These are phyloP conservation scores for Nelumbo lutea DNA, from an alignment of 164 flowering plant species.

Conservation along the genomic window DNA sequence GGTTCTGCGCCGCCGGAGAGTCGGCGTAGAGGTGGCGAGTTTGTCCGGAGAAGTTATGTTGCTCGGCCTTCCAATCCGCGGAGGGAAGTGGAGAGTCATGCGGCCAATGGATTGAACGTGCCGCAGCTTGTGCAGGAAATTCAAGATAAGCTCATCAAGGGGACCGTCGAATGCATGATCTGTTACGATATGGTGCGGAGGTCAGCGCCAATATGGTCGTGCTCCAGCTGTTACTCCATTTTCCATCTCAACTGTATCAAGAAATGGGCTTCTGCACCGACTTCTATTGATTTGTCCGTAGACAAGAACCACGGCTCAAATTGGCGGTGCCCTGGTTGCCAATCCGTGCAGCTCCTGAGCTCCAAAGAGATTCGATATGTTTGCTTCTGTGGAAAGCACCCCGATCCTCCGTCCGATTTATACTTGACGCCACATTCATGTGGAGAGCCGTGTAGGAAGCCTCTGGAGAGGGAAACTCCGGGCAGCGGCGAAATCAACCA, in stretches of 20 bases:
- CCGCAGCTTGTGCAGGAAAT: slow-evolving; percentile 94
- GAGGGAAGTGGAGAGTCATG: slow-evolving; percentile 13
- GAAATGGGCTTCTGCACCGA: slow-evolving; percentile 97
- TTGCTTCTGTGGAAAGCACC: slow-evolving; percentile 86
- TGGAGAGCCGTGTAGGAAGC: slow-evolving; percentile 93
- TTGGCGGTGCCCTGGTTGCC: slow-evolving; percentile 99
- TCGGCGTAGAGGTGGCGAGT: slow-evolving; percentile 28
- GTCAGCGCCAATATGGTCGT: slow-evolving; percentile 87
- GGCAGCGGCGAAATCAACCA: slow-evolving; percentile 28
- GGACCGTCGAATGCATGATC: slow-evolving; percentile 89
- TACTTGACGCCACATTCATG: slow-evolving; percentile 96
- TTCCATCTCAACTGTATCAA: slow-evolving; percentile 80
- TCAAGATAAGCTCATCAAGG: slow-evolving; percentile 74
- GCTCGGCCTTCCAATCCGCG: slow-evolving; percentile 18
- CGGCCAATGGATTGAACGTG: slow-evolving; percentile 28
- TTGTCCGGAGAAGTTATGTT: slow-evolving; percentile 15
- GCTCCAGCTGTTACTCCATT: slow-evolving; percentile 85
- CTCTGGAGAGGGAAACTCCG: slow-evolving; percentile 43
- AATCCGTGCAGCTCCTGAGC: slow-evolving; percentile 66
- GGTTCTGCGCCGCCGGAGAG: slow-evolving; percentile 8
- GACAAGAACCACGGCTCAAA: slow-evolving; percentile 79
- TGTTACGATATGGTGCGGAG: slow-evolving; percentile 94
- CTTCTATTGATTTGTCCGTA: slow-evolving; percentile 62
- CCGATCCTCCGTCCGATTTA: slow-evolving; percentile 79
- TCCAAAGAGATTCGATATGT: slow-evolving; percentile 70